These are phyloP conservation scores for Cladosporium sp. DNA, from an alignment of 2,329 filamentous ascomycete genomes.

Conservation along the genomic window DNA sequence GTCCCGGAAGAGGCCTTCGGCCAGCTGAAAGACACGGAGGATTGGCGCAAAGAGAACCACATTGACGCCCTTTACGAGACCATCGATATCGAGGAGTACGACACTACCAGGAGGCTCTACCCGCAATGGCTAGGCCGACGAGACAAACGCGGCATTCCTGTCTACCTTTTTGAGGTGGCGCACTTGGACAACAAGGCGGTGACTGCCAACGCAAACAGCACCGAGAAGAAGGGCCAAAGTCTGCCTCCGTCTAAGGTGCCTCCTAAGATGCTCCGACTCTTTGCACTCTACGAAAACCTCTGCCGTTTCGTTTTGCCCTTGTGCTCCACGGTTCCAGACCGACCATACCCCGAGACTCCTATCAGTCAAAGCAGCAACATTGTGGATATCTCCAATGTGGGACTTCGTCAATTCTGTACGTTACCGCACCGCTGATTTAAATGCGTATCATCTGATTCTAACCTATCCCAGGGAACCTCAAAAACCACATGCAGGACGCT, in stretches of 20 bases:
- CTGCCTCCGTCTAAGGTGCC: constrained; percentile 61
- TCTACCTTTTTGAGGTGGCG: constrained; percentile 86
- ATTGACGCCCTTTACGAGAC: constrained; percentile 78
- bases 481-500: constrained; percentile 89
- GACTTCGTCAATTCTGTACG: constrained; percentile 71
- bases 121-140: constrained; percentile 92
- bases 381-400: constrained; percentile 87
- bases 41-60: constrained; percentile 77
- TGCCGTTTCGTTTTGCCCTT: constrained; percentile 83
- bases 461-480: constrained; percentile 71
- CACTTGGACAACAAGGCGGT: constrained; percentile 80
- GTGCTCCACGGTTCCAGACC: constrained; percentile 69
- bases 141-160: constrained; percentile 84
- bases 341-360: constrained; percentile 72
- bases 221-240: constrained; percentile 49
- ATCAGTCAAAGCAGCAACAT: constrained; percentile 93
- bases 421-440: neutral
- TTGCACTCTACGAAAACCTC: constrained; percentile 90
- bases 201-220: constrained; percentile 68
- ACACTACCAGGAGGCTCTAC: constrained; percentile 75
- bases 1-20: constrained; percentile 69
- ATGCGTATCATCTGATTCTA: too few relatives aligned
- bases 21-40: constrained; percentile 85
- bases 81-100: constrained; percentile 81
- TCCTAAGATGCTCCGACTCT: constrained; percentile 75